Evolutionary conservation across 495 filamentous ascomycete genomes (phyloP).

Genomic region (Corynascus novoguineensis): DNA sequence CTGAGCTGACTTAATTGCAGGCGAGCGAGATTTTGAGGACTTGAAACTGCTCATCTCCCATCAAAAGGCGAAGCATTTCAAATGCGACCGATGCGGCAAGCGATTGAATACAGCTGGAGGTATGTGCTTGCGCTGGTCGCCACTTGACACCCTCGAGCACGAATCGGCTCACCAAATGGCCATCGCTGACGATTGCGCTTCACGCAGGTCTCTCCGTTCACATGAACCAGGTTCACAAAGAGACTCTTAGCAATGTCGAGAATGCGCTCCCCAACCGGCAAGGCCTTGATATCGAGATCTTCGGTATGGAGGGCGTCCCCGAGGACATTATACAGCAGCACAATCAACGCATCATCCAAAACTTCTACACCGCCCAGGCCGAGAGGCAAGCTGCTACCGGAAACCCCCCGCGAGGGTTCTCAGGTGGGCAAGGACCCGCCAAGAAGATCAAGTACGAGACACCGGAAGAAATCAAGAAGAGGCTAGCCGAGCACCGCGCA

Average conservation of each 20-base stretch:
- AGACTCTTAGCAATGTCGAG: constrained; percentile 75
- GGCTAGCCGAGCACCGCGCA: constrained; percentile 74
- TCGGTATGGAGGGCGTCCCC: constrained; percentile 96
- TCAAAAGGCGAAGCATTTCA: constrained; percentile 98
- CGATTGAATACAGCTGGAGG: constrained; percentile 93
- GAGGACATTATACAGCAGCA: constrained; percentile 76
- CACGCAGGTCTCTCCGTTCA: constrained; percentile 80
- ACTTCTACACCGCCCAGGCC: constrained; percentile 78
- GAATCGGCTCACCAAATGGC: neutral
- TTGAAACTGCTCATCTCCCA: constrained; percentile 92
- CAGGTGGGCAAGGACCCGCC: constrained; percentile 44
- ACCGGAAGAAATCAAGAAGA: constrained; percentile 71
- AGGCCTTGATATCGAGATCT: constrained; percentile 87
- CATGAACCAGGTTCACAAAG: constrained; percentile 98
- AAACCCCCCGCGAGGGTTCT: constrained; percentile 64
- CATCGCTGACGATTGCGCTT: constrained; percentile 20
- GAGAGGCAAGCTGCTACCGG: constrained; percentile 78
- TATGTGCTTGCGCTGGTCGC: constrained; percentile 33
- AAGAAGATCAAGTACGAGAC: constrained; percentile 82
- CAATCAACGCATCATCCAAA: constrained; percentile 73
- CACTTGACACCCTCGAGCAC: neutral
- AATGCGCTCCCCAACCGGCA: constrained; percentile 83
- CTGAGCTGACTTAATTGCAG: constrained; percentile 31
- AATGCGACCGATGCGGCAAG: constrained; percentile 83
- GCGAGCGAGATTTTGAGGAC: constrained; percentile 95